These are phyloP conservation scores for Termitomyces sp. DNA, from an alignment of 768 basidiomycete genomes.

Conservation along the genomic window DNA sequence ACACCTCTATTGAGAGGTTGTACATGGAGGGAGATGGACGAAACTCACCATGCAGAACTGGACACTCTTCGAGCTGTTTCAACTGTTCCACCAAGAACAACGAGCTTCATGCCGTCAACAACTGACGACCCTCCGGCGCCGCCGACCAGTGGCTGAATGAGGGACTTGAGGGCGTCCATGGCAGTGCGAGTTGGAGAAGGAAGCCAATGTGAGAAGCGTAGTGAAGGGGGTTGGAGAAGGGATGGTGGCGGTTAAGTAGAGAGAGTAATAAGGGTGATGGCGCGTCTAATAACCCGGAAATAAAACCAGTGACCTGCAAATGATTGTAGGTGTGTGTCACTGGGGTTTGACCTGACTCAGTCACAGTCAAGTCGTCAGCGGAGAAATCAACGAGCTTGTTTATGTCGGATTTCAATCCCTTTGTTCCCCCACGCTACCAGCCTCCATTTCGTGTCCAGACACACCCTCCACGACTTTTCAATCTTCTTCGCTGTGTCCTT, in stretches of 20 bases:
- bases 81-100: constrained; percentile 83
- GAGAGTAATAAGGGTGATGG: constrained; percentile 9
- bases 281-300: constrained; percentile 15
- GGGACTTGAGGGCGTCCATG: constrained; percentile 81
- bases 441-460: not conserved
- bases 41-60: constrained; percentile 71
- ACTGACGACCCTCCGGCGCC: constrained; percentile 71
- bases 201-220: constrained; percentile 18
- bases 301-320: constrained; percentile 13
- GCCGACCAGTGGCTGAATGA: constrained; percentile 76
- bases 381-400: constrained; percentile 7
- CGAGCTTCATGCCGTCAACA: constrained; percentile 87
- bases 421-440: constrained; percentile 7
- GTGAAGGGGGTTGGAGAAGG: not conserved
- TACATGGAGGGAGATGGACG: not conserved
- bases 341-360: constrained; percentile 13
- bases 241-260: constrained; percentile 12
- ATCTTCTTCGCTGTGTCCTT: not conserved
- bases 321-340: constrained; percentile 12
- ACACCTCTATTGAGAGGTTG: not conserved
- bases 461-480: not conserved
- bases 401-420: not conserved
- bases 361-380: constrained; percentile 17
- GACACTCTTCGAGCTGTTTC: constrained; percentile 81
- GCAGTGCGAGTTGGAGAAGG: constrained; percentile 9